Conservation (phyloP, 2,329 filamentous ascomycete species). For the Botrytis elliptica region DNA sequence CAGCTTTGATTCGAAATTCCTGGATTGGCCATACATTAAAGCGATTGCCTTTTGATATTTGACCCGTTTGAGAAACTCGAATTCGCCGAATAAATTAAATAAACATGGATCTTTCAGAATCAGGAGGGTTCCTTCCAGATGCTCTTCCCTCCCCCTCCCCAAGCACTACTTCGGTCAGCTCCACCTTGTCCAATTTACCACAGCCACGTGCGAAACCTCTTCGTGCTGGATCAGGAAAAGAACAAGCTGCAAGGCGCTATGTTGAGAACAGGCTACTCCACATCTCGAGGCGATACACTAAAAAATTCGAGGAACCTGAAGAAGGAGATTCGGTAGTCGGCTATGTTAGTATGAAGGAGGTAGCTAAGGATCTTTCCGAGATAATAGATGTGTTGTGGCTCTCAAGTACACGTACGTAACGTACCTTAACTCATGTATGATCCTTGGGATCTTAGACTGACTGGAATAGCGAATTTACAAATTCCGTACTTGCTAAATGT, state of each 20-base stretch:
- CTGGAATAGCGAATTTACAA: slow-evolving; percentile 67
- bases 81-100: background rate
- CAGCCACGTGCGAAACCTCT: slow-evolving; percentile 55
- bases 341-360: slow-evolving; percentile 57
- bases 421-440: slow-evolving; percentile 40
- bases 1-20: background rate
- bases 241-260: slow-evolving; percentile 58
- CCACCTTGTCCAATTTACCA: slow-evolving; percentile 46
- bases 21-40: background rate
- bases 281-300: slow-evolving; percentile 58
- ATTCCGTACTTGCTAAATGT: slow-evolving; percentile 80
- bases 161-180: slow-evolving; percentile 46
- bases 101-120: slow-evolving; percentile 17
- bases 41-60: background rate
- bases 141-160: slow-evolving; percentile 54
- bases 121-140: slow-evolving; percentile 54
- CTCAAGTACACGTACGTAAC: slow-evolving; percentile 74
- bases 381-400: slow-evolving; percentile 83
- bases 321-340: slow-evolving; percentile 54
- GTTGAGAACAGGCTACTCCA: slow-evolving; percentile 53
- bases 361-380: slow-evolving; percentile 70
- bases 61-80: background rate
- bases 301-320: slow-evolving; percentile 55
- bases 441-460: background rate
- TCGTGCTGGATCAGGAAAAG: slow-evolving; percentile 57